Evolutionary conservation across 73 alveolate genomes (phyloP), one percentile per base, ranked within the genome.

Genomic region (Paramecium sexaurelia): DNA sequence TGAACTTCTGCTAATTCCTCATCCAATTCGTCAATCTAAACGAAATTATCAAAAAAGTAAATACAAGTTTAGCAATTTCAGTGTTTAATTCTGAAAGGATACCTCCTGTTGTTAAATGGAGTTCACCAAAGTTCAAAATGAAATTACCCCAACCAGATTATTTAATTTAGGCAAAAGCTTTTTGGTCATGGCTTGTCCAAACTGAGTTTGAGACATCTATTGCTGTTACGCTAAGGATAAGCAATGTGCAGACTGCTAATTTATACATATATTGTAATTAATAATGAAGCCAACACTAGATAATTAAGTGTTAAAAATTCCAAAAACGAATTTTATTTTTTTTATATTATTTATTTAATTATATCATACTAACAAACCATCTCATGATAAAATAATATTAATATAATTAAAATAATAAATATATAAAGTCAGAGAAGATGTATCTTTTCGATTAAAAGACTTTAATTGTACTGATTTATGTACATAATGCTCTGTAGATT

Each of bases 81-180:
- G 29, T 24, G 55, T 41, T 45, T 19, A 78, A 40, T 39, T 78
- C 90, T 41, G 35, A 0, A 17, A 78, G 55, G 41, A 78, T 41
- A 40, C 90, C 90, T 78, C 90, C 90, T 32, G 90, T 78, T 3
- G 20, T 20, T 39, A 78, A 45, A 43, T 78, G 90, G 55, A 78
- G 90, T 61, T 78, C 90, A 41, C 61, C 90, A 78, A 41, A 78
- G 90, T 78, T 78, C 36, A 78, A 43, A 43, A 78, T 78, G 73
- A 78, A 78, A 35, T 39, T 78, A 37, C 90, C 90, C 90, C 90
- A 78, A 78, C 73, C 73, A 17, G 75, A 41, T 78, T 22, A 4
- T 39, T 39, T 22, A 40, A 78, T 78, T 45, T 78, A 24, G 20
- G 90, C 90, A 41, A 78, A 43, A 37, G 55, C 41, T 39, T 78